These are phyloP conservation scores for Mitragyna speciosa DNA, from an alignment of 257 asterid species.

Conservation along the genomic window DNA sequence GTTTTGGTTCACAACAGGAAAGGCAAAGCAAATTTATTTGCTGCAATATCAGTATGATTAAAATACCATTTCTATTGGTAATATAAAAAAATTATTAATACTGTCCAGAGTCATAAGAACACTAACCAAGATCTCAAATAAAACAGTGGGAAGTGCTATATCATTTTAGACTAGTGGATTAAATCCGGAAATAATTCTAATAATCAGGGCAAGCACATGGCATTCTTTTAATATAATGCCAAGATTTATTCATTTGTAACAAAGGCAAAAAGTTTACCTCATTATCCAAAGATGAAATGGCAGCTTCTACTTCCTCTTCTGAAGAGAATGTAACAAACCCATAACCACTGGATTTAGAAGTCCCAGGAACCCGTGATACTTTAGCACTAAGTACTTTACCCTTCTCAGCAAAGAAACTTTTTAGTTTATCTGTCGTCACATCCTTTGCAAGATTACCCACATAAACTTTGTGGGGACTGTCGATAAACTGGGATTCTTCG, in stretches of 20 bases:
- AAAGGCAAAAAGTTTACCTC: slow-evolving; percentile 36
- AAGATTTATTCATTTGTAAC: not conserved
- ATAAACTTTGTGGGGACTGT: slow-evolving; percentile 84
- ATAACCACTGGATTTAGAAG: slow-evolving; percentile 87
- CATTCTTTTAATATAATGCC: not conserved
- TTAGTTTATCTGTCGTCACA: slow-evolving; percentile 62
- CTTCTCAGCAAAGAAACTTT: slow-evolving; percentile 63
- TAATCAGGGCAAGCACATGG: not conserved
- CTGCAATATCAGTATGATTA: not conserved
- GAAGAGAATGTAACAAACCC: slow-evolving; percentile 85
- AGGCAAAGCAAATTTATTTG: not conserved
- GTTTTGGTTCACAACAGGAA: not conserved
- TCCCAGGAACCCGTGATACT: slow-evolving; percentile 81
- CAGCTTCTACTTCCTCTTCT: slow-evolving; percentile 88
- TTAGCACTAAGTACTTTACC: slow-evolving; percentile 77
- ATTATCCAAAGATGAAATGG: slow-evolving; percentile 69
- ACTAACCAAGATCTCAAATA: not conserved
- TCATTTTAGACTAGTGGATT: not conserved
- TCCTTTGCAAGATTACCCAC: slow-evolving; percentile 89
- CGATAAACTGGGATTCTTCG: slow-evolving; percentile 74
- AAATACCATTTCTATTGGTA: not conserved
- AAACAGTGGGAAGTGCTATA: not conserved
- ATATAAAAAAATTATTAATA: not conserved
- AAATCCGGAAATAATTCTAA: not conserved
- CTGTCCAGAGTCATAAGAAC: not conserved